These are phyloP conservation scores for Pouteria campechiana DNA, from an alignment of 179 eudicot species.

Conservation along the genomic window DNA sequence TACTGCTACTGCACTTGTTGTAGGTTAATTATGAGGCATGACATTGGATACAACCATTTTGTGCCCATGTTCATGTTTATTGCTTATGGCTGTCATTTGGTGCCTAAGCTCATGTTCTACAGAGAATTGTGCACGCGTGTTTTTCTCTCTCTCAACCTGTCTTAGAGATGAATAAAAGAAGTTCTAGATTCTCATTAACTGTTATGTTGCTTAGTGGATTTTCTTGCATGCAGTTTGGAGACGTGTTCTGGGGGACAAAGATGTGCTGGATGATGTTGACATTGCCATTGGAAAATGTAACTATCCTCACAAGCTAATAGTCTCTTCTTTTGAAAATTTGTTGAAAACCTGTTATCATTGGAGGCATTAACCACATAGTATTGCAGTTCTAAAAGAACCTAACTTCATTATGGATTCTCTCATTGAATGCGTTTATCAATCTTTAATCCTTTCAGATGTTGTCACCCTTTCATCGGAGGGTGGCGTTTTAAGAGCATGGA, in stretches of 20 bases:
- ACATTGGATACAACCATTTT: too few species aligned
- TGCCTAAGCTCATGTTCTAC: neutral
- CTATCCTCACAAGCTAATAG: neutral
- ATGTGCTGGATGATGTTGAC: slow-evolving; percentile 60
- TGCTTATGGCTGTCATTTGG: slow-evolving; percentile 1
- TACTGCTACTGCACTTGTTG: neutral
- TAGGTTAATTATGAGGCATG: too few species aligned
- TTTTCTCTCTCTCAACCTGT: too few species aligned
- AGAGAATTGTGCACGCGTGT: too few species aligned
- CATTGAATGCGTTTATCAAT: slow-evolving; percentile 1
- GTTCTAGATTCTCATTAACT: too few species aligned
- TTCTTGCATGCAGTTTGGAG: slow-evolving; percentile 76
- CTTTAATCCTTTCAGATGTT: slow-evolving; percentile 45
- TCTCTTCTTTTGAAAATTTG: neutral
- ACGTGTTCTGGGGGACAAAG: slow-evolving; percentile 80
- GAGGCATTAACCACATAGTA: neutral
- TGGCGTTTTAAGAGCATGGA: slow-evolving; percentile 90
- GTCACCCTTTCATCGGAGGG: slow-evolving; percentile 81
- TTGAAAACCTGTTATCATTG: neutral
- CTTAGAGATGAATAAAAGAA: too few species aligned
- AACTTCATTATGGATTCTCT: too few species aligned
- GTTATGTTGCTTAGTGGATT: slow-evolving; percentile 2
- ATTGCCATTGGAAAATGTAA: slow-evolving; percentile 92
- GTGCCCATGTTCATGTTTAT: too few species aligned
- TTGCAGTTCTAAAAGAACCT: too few species aligned